These are phyloP conservation scores for Spergularia marina DNA, from an alignment of 148 eudicot species.

Conservation along the genomic window DNA sequence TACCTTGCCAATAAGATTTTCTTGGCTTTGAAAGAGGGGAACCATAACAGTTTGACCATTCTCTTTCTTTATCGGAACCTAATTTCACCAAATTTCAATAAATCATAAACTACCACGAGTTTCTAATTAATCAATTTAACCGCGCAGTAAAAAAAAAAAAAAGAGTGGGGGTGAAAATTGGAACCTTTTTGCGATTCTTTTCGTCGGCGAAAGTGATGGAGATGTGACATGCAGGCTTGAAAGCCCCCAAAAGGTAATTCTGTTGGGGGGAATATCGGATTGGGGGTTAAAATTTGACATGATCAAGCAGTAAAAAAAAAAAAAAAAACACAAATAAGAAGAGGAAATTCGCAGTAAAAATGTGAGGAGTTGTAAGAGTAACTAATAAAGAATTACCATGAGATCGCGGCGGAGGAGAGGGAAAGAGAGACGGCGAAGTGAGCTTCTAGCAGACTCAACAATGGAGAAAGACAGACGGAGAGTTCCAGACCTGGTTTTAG, in stretches of 20 bases:
- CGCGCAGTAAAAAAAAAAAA: neutral
- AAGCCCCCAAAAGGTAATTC: constrained; percentile 92
- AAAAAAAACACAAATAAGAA: too few species aligned
- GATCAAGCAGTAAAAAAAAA: neutral
- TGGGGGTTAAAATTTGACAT: neutral
- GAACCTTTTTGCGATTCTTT: constrained; percentile 87
- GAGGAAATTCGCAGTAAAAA: neutral
- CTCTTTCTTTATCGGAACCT: constrained; percentile 75
- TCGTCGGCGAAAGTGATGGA: constrained; percentile 76
- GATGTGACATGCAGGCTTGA: constrained; percentile 88
- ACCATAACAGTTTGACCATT: constrained; percentile 77
- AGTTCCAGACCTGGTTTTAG: too few species aligned
- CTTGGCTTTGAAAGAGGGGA: constrained; percentile 90
- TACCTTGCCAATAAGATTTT: constrained; percentile 89
- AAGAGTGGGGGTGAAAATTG: neutral
- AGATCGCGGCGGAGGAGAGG: neutral
- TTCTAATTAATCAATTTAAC: neutral
- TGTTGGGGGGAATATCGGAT: constrained; percentile 8
- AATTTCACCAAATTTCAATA: constrained; percentile 5
- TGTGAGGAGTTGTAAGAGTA: neutral
- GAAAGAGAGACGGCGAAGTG: neutral
- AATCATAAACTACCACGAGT: neutral
- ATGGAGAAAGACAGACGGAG: too few species aligned
- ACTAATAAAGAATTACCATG: constrained; percentile 1
- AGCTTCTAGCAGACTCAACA: too few species aligned